Evolutionary conservation across 2,329 filamentous ascomycete species (phyloP).

Genomic region (Penicillium sp.): DNA sequence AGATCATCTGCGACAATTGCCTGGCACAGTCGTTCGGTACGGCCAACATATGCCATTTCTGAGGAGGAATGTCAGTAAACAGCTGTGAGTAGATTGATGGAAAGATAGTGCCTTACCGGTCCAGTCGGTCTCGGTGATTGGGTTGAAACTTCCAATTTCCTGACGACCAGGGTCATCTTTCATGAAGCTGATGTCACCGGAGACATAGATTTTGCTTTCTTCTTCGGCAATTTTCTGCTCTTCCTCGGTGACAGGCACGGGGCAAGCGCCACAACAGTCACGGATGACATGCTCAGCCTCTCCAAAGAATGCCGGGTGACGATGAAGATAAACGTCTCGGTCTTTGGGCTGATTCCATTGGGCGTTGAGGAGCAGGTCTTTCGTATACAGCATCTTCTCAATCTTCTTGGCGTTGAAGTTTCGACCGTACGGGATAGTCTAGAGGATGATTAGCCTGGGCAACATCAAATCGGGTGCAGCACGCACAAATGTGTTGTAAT

Average conservation of each 20-base stretch:
- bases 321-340: constrained; percentile 74
- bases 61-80: neutral
- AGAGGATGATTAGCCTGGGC: constrained; percentile 18
- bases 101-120: constrained; percentile 47
- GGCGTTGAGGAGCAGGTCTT: constrained; percentile 78
- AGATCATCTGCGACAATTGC: constrained; percentile 76
- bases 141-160: constrained; percentile 72
- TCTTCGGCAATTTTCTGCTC: constrained; percentile 71
- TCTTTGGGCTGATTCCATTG: constrained; percentile 82
- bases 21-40: constrained; percentile 74
- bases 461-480: constrained; percentile 54
- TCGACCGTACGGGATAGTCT: constrained; percentile 42
- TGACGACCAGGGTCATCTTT: constrained; percentile 82
- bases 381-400: constrained; percentile 78
- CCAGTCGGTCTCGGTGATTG: constrained; percentile 79
- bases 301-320: constrained; percentile 85
- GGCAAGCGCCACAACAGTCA: constrained; percentile 82
- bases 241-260: constrained; percentile 66
- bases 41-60: constrained; percentile 86
- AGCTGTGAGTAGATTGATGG: no score
- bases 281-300: constrained; percentile 70
- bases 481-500: constrained; percentile 76
- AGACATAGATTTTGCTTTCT: constrained; percentile 75
- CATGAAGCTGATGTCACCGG: constrained; percentile 71
- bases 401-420: constrained; percentile 56